Evolutionary conservation across 2,329 filamentous ascomycete genomes (phyloP).

Genomic region (Fusarium sp.): DNA sequence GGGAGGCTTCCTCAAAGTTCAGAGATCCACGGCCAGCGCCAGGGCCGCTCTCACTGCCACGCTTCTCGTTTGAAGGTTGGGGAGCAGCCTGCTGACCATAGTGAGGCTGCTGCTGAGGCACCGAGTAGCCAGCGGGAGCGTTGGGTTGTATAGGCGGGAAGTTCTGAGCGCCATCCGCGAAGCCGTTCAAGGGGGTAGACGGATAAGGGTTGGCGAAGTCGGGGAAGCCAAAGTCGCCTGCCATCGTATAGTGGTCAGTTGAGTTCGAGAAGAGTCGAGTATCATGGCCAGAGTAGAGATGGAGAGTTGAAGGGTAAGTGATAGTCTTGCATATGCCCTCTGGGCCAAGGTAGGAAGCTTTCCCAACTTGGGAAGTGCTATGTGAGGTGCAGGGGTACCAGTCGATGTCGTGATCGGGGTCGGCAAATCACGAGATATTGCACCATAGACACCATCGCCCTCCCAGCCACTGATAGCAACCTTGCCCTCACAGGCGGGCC

Average conservation of each 20-base stretch:
- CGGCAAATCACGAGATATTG: slow-evolving; percentile 67
- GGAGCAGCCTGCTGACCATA: slow-evolving; percentile 45
- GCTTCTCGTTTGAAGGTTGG: slow-evolving; percentile 54
- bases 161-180: slow-evolving; percentile 48
- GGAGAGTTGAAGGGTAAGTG: slow-evolving; percentile 35
- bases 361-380: slow-evolving; percentile 42
- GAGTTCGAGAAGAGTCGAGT: slow-evolving; percentile 30
- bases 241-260: slow-evolving; percentile 53
- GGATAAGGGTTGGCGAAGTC: slow-evolving; percentile 64
- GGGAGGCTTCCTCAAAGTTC: slow-evolving; percentile 74
- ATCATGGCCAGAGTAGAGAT: slow-evolving; percentile 37
- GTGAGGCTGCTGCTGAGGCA: slow-evolving; percentile 50
- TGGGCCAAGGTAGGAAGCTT: slow-evolving; percentile 38
- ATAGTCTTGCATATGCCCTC: slow-evolving; percentile 33
- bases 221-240: slow-evolving; percentile 67
- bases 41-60: slow-evolving; percentile 55
- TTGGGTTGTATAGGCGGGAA: slow-evolving; percentile 64
- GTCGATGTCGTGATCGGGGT: slow-evolving; percentile 43
- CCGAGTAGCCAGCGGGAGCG: slow-evolving; percentile 57
- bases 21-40: slow-evolving; percentile 54
- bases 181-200: slow-evolving; percentile 57
- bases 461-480: slow-evolving; percentile 43
- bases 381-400: slow-evolving; percentile 35
- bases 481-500: slow-evolving; percentile 31
- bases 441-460: slow-evolving; percentile 63